Base-by-base conservation (phyloP, 805 yeast species). In the Wickerhamiella alocasiicola region DNA sequence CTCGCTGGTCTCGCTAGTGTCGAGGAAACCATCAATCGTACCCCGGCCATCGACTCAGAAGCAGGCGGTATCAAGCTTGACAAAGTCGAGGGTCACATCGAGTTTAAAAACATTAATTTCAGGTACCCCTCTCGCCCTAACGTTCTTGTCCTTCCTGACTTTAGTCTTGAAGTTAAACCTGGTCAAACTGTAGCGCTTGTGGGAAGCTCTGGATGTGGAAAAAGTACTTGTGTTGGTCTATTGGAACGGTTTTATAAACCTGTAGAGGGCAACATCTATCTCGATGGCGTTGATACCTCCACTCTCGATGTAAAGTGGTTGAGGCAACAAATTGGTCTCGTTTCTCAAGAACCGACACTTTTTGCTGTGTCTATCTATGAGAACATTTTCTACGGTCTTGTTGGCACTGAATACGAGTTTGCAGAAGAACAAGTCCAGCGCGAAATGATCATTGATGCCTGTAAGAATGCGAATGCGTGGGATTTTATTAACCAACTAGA, bases 201-300 rank as follows among this genome's bases (percentile, higher is more conserved):
- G 12, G 98, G 98, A 2, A 93, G 94, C 6, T 81, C 94, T 2
- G 98, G 98, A 3, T 78, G 88, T 50, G 98, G 98, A 29, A 88
- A 88, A 62, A 84, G 95, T 0, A 88, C 98, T 0, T 73, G 88
- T 31, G 65, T 88, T 48, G 76, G 87, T 53, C 62, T 88, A 24
- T 77, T 84, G 1, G 93, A 85, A 63, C 68, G 97, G 48, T 88
- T 88, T 56, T 88, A 87, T 60, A 91, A 84, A 53, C 81, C 85
- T 1, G 62, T 66, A 20, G 62, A 68, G 5, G 96, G 96, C 18
- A 60, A 78, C 31, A 78, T 88, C 41, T 60, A 77, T 16, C 70
- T 88, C 33, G 94, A 91, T 58, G 95, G 94, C 7, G 78, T 75
- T 46, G 94, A 87, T 52, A 74, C 91, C 31, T 62, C 73, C 38